phyloP scores from a whole-genome alignment of 2,329 filamentous ascomycete species.

The Curvularia sp. region DNA sequence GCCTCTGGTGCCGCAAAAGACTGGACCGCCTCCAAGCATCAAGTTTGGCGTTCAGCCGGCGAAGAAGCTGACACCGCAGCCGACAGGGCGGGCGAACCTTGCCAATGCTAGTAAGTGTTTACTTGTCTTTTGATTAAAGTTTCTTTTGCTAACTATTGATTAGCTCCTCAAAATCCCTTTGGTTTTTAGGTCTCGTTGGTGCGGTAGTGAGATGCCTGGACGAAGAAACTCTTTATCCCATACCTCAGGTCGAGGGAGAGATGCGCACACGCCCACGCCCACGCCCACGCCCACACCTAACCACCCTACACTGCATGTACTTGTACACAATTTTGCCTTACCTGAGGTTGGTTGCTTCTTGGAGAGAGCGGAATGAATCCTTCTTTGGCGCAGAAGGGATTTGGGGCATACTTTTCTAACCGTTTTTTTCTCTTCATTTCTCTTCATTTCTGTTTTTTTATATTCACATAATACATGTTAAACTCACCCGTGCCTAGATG shows the following conservation, averaged over 20 bases:
- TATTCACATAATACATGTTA: background rate
- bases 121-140: background rate
- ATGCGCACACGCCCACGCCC: background rate
- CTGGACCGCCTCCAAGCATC: constrained; percentile 84
- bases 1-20: constrained; percentile 77
- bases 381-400: background rate
- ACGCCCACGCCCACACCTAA: background rate
- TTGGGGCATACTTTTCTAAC: background rate
- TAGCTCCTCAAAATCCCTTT: constrained; percentile 74
- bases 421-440: background rate
- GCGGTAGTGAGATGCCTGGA: background rate
- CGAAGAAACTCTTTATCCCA: background rate
- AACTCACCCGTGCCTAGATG: background rate
- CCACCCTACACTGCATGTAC: constrained; percentile 13
- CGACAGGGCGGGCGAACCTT: constrained; percentile 91
- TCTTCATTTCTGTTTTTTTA: background rate
- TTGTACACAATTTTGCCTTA: constrained; percentile 20
- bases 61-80: constrained; percentile 82
- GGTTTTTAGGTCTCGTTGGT: constrained; percentile 61
- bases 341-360: background rate
- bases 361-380: background rate
- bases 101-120: constrained; percentile 90
- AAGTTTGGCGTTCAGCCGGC: constrained; percentile 80
- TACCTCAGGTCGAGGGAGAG: background rate
- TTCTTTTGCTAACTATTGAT: constrained; percentile 41